Evolutionary conservation across 805 yeast species (phyloP).

Genomic region (Debaryomyces hansenii): DNA sequence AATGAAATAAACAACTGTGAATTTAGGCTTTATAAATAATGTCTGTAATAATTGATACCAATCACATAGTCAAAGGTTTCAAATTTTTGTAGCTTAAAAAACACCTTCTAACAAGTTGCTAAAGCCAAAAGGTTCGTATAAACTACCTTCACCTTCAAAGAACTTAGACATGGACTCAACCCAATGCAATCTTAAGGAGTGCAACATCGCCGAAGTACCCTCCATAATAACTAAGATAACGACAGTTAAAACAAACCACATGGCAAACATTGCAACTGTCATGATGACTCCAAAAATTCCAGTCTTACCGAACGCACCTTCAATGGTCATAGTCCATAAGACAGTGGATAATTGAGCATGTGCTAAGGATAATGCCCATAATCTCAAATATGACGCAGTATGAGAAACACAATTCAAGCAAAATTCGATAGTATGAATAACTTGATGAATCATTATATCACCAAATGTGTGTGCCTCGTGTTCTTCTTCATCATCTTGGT

Average conservation of each 20-base stretch:
- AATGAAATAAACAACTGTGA: neutral
- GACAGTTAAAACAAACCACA: slow-evolving; percentile 94
- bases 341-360: slow-evolving; percentile 96
- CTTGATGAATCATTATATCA: slow-evolving; percentile 94
- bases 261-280: slow-evolving; percentile 79
- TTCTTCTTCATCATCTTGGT: slow-evolving; percentile 46
- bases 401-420: slow-evolving; percentile 97
- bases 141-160: slow-evolving; percentile 94
- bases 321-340: slow-evolving; percentile 93
- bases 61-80: neutral
- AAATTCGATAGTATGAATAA: slow-evolving; percentile 95
- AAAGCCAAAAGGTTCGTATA: slow-evolving; percentile 87
- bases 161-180: slow-evolving; percentile 98
- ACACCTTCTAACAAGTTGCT: slow-evolving; percentile 28
- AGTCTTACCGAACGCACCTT: slow-evolving; percentile 66
- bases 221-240: slow-evolving; percentile 94
- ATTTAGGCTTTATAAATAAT: neutral
- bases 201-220: slow-evolving; percentile 99
- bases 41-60: neutral
- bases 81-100: slow-evolving; percentile 6
- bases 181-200: slow-evolving; percentile 98
- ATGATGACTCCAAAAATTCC: slow-evolving; percentile 68
- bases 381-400: slow-evolving; percentile 92
- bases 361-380: slow-evolving; percentile 97
- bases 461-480: slow-evolving; percentile 74